These are phyloP conservation scores for Suillus paluster DNA, from an alignment of 768 basidiomycete genomes.

Conservation along the genomic window DNA sequence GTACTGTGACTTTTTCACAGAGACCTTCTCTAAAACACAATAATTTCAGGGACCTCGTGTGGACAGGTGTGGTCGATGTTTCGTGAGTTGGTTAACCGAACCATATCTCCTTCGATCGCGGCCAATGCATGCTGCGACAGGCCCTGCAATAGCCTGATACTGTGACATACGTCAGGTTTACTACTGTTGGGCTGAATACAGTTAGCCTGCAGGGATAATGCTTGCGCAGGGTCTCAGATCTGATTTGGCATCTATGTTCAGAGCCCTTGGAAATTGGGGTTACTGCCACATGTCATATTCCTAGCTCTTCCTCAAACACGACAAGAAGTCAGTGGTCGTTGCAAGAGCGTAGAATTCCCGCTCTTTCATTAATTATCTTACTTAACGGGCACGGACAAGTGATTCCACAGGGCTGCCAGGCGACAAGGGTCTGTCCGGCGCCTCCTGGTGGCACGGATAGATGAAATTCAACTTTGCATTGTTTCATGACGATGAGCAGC, in stretches of 20 bases:
- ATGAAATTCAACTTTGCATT: slow-evolving; percentile 1
- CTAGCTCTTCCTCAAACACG: neutral
- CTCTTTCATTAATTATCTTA: neutral
- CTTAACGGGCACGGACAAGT: neutral
- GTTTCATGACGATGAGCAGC: slow-evolving; percentile 3
- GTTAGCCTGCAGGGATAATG: neutral
- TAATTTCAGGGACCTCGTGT: slow-evolving; percentile 4
- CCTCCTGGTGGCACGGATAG: neutral
- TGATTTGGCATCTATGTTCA: slow-evolving; percentile 1
- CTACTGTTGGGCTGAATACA: neutral
- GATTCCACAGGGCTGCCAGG: slow-evolving; percentile 5
- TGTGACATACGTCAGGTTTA: slow-evolving; percentile 5
- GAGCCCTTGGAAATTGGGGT: slow-evolving; percentile 1
- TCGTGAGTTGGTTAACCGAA: neutral
- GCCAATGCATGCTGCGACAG: neutral
- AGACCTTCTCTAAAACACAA: neutral
- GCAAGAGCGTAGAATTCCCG: neutral
- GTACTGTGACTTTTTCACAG: neutral
- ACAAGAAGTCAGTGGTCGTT: neutral
- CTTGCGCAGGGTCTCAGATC: neutral
- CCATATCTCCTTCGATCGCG: neutral
- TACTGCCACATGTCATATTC: neutral
- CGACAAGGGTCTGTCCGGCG: neutral
- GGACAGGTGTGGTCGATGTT: neutral
- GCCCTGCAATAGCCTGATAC: neutral